Evolutionary conservation across 2,329 filamentous ascomycete genomes (phyloP), one percentile per base, ranked within the genome.

Genomic region (Pestalotiopsis sp.): DNA sequence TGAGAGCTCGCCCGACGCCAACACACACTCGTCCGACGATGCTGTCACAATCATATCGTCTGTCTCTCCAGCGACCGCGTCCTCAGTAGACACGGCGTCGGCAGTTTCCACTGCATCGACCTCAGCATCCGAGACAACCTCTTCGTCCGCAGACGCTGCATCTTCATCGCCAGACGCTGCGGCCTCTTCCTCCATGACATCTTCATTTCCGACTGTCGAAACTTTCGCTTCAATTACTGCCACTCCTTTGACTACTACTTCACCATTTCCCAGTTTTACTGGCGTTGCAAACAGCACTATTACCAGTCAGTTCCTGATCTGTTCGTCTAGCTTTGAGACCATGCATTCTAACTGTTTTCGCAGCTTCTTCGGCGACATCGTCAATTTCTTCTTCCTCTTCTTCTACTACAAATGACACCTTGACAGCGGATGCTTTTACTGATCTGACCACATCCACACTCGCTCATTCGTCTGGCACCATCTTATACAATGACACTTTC

Each of bases 131-230:
- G 14, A 52, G 14, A 17, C 45, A 6, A 20, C 45, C 20, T 52
- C 45, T 52, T 20, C 45, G 45, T 17, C 20, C 14, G 45, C 14
- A 17, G 20, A 17, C 20, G 59, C 68, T 58, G 45, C 65, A 65
- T 31, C 68, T 23, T 60, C 68, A 39, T 69, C 68, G 27, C 3
- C 63, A 68, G 64, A 65, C 55, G 41, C 38, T 38, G n/a, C 66
- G 20, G 27, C 64, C 49, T 58, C 64, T 64, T 52, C 67, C 63
- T 68, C 66, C 27, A 69, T 69, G 68, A 45, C 66, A 38, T 64
- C 68, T 65, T 67, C 68, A 63, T 68, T 66, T 68, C 68, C 68
- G 45, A 68, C 66, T 63, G 68, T 69, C 52, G 68, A 67, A 59
- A 66, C 68, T 65, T 69, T 58, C 59, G 68, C 68, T 57, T 39